Evolutionary conservation across 345 rosid genomes (phyloP), one percentile per base, ranked within the genome.

Genomic region (Balakata baccata): DNA sequence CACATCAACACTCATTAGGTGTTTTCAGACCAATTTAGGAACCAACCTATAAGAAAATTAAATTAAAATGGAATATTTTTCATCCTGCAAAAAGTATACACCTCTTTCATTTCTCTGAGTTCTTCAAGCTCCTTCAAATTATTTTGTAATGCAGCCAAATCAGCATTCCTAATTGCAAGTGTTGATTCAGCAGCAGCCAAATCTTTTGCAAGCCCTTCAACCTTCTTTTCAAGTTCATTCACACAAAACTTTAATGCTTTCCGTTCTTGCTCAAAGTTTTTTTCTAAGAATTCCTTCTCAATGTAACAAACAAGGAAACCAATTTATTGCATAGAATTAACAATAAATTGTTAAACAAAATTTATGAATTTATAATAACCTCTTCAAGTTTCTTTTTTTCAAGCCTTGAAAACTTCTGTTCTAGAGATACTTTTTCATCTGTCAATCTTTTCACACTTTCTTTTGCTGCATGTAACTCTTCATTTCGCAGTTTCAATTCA

Each of bases 81-180:
- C 50, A 12, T 47, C 20, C 12, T 57, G 12, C 1, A 22, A 76
- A 62, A 37, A 38, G 29, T 64, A 67, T 14, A 53, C 85, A 94
- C 98, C 99, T 92, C 99, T 81, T 87, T 92, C 94, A 95, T 88
- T 85, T 89, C 97, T 80, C 99, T 86, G 75, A 95, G 70, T 41
- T 95, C 99, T 75, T 92, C 98, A 38, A 95, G 79, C 69, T 95
- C 99, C 82, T 90, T 92, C 81, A 90, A 77, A 69, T 81, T 89
- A 81, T 79, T 89, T 75, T 90, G 89, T 77, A 88, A 65, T 66
- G 86, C 62, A 73, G 78, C 74, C 69, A 90, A 82, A 63, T 92
- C 90, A 38, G 85, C 73, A 68, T 84, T 83, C 83, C 81, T 87
- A 43, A 64, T 74, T 74, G 83, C 85, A 74, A 88, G 84, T 54